Evolutionary conservation across 768 basidiomycete genomes (phyloP).

Genomic region (Amanita muscaria): DNA sequence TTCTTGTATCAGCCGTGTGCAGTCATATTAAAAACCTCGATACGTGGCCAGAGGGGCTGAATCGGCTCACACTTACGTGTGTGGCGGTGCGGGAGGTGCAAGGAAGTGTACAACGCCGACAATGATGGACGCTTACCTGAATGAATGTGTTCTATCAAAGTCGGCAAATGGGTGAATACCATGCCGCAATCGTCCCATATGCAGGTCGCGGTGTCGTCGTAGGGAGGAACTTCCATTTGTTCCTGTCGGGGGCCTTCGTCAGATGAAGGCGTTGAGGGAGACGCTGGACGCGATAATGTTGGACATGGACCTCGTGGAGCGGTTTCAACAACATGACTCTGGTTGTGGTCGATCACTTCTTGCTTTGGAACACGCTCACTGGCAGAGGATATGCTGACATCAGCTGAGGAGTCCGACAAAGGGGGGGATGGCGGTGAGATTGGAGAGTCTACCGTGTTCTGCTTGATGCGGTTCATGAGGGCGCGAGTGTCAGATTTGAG

Average conservation of each 20-base stretch:
- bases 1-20: neutral
- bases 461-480: too few species aligned
- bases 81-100: slow-evolving; percentile 3
- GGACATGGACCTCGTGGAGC: slow-evolving; percentile 3
- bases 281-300: slow-evolving; percentile 15
- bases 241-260: slow-evolving; percentile 16
- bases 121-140: slow-evolving; percentile 51
- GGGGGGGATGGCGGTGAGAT: slow-evolving; percentile 17
- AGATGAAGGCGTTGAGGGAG: slow-evolving; percentile 28
- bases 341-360: neutral
- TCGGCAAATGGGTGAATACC: slow-evolving; percentile 64
- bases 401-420: slow-evolving; percentile 24
- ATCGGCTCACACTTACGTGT: neutral
- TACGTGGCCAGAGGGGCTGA: too few species aligned
- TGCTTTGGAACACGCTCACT: slow-evolving; percentile 8
- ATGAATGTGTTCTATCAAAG: slow-evolving; percentile 78
- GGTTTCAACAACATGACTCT: slow-evolving; percentile 2
- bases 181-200: slow-evolving; percentile 76
- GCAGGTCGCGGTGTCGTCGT: slow-evolving; percentile 61
- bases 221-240: slow-evolving; percentile 16
- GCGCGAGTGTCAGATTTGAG: too few species aligned
- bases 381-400: slow-evolving; percentile 16
- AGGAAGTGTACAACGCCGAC: too few species aligned
- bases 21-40: slow-evolving; percentile 1
- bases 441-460: slow-evolving; percentile 5